Evolutionary conservation across 495 filamentous ascomycete species (phyloP).

Genomic region (Saxophila tyrrhenica): DNA sequence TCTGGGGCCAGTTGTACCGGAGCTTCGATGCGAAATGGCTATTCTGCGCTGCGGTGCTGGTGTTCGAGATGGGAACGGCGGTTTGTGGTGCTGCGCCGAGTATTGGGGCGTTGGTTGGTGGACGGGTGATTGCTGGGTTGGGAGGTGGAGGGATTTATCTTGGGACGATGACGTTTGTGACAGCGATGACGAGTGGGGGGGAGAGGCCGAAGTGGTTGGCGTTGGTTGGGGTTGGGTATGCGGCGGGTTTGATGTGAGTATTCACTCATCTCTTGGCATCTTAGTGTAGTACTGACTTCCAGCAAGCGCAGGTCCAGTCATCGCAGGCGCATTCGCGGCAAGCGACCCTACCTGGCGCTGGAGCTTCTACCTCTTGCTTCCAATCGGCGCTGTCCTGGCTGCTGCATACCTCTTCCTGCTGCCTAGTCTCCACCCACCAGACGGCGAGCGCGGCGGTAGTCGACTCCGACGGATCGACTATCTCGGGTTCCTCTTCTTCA

Average conservation of each 20-base stretch:
- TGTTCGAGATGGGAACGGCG: conserved; percentile 30
- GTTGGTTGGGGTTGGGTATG: not conserved
- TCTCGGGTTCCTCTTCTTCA: not conserved
- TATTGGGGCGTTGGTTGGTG: conserved; percentile 27
- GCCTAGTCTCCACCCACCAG: not conserved
- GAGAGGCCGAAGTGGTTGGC: not conserved
- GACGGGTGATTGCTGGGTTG: conserved; percentile 27
- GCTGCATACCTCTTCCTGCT: conserved; percentile 6
- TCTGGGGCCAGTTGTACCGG: conserved; percentile 10
- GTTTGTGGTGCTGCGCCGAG: conserved; percentile 27
- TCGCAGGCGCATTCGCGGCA: conserved; percentile 19
- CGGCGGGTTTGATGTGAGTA: not conserved
- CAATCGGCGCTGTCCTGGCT: not conserved
- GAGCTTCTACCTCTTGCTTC: conserved; percentile 15
- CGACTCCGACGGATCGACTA: not conserved
- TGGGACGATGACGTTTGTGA: not conserved
- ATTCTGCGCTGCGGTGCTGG: conserved; percentile 17
- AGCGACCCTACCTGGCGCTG: conserved; percentile 18
- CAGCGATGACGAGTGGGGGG: not conserved
- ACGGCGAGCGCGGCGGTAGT: not conserved
- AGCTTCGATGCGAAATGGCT: conserved; percentile 28
- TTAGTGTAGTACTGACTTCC: not conserved
- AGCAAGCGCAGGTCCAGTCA: conserved; percentile 3
- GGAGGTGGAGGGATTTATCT: not conserved
- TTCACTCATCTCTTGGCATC: too few species aligned